Conservation (phyloP, 2,329 filamentous ascomycete genomes). For the Trichoderma brevicompactum region DNA sequence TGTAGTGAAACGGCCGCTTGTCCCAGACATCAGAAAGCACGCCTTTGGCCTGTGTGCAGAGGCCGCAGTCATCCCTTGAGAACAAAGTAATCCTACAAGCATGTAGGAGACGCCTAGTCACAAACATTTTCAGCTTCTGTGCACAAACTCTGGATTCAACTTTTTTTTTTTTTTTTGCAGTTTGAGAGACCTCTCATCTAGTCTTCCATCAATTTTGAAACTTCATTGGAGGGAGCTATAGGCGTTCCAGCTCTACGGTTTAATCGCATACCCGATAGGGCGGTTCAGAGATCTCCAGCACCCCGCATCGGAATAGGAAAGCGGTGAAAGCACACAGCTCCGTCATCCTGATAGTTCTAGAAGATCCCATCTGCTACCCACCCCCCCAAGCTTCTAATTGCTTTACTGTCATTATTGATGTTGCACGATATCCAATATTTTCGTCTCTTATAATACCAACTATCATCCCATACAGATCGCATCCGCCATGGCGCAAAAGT, state of each 20-base stretch:
- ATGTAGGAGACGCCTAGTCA: slow-evolving; percentile 55
- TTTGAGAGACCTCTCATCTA: background rate
- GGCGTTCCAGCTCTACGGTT: background rate
- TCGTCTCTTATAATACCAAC: background rate
- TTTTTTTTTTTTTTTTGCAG: background rate
- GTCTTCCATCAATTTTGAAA: background rate
- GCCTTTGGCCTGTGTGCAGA: slow-evolving; percentile 70
- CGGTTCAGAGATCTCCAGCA: slow-evolving; percentile 10
- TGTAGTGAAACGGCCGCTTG: slow-evolving; percentile 66
- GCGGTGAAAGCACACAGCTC: slow-evolving; percentile 40
- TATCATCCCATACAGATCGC: background rate
- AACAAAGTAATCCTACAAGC: slow-evolving; percentile 72
- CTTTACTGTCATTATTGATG: background rate
- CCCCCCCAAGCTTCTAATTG: slow-evolving; percentile 36
- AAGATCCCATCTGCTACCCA: slow-evolving; percentile 43
- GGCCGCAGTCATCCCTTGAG: slow-evolving; percentile 70
- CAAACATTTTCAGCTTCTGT: slow-evolving; percentile 51
- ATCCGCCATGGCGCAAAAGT: slow-evolving; percentile 74
- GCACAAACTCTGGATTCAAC: background rate
- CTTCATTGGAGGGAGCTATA: background rate
- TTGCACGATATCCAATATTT: background rate
- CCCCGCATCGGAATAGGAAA: slow-evolving; percentile 43
- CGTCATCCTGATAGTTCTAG: slow-evolving; percentile 45
- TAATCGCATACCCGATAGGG: slow-evolving; percentile 15
- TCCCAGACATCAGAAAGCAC: slow-evolving; percentile 72